Percentiles rank a stretch among this genome's conserved stretches.
phyloP scores from a whole-genome alignment of 106 monocot species.

The Acorus gramineus region DNA sequence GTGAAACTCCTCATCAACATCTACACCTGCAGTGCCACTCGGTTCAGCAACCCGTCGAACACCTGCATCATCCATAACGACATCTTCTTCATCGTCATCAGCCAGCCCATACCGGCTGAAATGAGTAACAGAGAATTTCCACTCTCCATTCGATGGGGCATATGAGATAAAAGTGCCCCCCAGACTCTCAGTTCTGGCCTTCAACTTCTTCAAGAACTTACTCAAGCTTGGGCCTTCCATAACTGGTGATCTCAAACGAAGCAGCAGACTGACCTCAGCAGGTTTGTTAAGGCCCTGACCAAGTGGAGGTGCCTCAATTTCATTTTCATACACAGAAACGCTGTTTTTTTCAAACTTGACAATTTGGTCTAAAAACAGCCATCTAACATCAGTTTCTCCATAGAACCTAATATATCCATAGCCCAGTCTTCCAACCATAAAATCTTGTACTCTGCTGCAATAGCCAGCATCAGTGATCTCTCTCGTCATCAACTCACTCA shows the following conservation, averaged over 20 bases:
- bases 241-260: slow-evolving; percentile 9
- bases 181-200: slow-evolving; percentile 33
- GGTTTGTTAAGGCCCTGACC: slow-evolving; percentile 84
- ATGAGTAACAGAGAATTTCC: slow-evolving; percentile 79
- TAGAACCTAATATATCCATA: slow-evolving; percentile 59
- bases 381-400: slow-evolving; percentile 65
- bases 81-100: slow-evolving; percentile 79
- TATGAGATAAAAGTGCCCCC: slow-evolving; percentile 76
- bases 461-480: slow-evolving; percentile 54
- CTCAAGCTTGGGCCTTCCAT: slow-evolving; percentile 2
- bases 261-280: slow-evolving; percentile 71
- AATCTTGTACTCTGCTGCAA: slow-evolving; percentile 62
- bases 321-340: slow-evolving; percentile 67
- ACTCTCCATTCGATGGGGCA: slow-evolving; percentile 36
- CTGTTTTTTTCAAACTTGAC: slow-evolving; percentile 59
- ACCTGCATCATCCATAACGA: slow-evolving; percentile 38
- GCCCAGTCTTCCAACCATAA: slow-evolving; percentile 64
- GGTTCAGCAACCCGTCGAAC: slow-evolving; percentile 18
- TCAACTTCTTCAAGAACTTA: slow-evolving; percentile 26
- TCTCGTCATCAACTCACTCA: slow-evolving; percentile 40
- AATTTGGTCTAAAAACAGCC: slow-evolving; percentile 53
- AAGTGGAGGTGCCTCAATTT: slow-evolving; percentile 54
- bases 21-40: too few relatives aligned
- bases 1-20: slow-evolving; percentile 12
- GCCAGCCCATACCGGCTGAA: slow-evolving; percentile 91